Conservation (phyloP, 208 protist species). For the Leishmania guyanensis region DNA sequence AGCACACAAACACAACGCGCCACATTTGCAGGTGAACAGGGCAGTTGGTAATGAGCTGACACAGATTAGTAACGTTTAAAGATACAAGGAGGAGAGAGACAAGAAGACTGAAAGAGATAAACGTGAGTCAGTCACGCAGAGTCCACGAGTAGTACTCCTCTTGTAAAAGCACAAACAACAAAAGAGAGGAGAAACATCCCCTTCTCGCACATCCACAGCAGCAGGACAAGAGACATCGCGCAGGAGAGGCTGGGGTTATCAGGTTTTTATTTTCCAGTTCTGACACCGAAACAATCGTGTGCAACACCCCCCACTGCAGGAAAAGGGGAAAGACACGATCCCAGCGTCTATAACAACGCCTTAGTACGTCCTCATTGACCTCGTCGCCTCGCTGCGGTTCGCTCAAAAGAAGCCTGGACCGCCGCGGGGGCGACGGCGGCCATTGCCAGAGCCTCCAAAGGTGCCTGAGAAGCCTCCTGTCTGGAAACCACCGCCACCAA, state of each 20-base stretch:
- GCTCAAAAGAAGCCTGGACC: slow-evolving; percentile 35
- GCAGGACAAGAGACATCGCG: background rate
- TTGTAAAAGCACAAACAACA: background rate
- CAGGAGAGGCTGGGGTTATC: background rate
- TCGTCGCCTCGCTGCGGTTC: background rate
- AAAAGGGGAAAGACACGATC: background rate
- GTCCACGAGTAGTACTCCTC: background rate
- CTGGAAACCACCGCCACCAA: slow-evolving; percentile 28
- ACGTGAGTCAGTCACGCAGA: background rate
- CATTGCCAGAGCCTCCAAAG: slow-evolving; percentile 19
- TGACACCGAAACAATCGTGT: slow-evolving; percentile 2
- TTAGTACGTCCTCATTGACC: background rate
- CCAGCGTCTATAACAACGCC: background rate
- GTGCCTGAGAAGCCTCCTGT: slow-evolving; percentile 16
- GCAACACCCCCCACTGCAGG: background rate
- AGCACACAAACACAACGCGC: background rate
- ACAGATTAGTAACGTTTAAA: background rate
- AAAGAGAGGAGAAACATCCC: background rate
- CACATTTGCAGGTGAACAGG: background rate
- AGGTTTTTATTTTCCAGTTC: background rate
- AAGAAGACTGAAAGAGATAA: background rate
- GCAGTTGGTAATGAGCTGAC: background rate
- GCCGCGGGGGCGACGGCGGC: slow-evolving; percentile 31
- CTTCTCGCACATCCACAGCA: background rate
- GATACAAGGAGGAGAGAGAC: background rate